Conservation (phyloP, 805 yeast species). For the Sugiyamaella boreocaroliniensis region DNA sequence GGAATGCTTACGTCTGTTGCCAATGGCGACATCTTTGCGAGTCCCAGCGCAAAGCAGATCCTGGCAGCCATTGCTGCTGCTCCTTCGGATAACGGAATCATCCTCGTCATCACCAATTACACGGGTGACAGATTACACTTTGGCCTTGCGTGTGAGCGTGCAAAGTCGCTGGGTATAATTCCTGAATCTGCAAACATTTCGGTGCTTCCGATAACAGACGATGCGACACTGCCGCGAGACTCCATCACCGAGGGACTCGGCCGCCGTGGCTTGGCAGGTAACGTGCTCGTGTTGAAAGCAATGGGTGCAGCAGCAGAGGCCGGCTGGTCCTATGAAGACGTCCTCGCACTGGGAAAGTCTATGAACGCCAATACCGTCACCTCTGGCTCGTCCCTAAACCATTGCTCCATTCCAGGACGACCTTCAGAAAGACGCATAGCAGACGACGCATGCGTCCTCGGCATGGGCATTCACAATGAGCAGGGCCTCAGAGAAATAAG, state of each 20-base stretch:
- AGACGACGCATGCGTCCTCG: constrained; percentile 67
- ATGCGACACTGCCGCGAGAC: constrained; percentile 56
- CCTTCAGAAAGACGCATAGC: constrained; percentile 39
- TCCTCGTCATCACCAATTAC: constrained; percentile 81
- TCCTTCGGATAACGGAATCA: constrained; percentile 50
- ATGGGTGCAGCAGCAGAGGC: constrained; percentile 61
- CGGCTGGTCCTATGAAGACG: constrained; percentile 42
- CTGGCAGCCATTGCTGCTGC: constrained; percentile 60
- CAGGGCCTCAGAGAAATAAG: constrained; percentile 66
- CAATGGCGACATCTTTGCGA: constrained; percentile 82
- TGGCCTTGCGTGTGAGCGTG: constrained; percentile 85
- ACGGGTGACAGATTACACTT: constrained; percentile 93
- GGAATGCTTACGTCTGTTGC: constrained; percentile 83
- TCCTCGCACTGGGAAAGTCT: constrained; percentile 51
- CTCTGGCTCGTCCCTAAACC: constrained; percentile 82
- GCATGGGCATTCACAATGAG: constrained; percentile 94
- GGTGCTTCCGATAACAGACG: constrained; percentile 77
- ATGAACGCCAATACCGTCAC: constrained; percentile 69
- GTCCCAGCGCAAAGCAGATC: constrained; percentile 87
- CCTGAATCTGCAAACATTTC: constrained; percentile 61
- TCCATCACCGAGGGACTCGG: constrained; percentile 47
- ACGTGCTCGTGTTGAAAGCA: constrained; percentile 76
- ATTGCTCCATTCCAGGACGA: constrained; percentile 84
- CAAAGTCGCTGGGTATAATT: constrained; percentile 42
- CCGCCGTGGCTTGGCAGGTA: constrained; percentile 90